Conservation (phyloP, 2,329 filamentous ascomycete genomes). For the Chrysosporium queenslandicum region DNA sequence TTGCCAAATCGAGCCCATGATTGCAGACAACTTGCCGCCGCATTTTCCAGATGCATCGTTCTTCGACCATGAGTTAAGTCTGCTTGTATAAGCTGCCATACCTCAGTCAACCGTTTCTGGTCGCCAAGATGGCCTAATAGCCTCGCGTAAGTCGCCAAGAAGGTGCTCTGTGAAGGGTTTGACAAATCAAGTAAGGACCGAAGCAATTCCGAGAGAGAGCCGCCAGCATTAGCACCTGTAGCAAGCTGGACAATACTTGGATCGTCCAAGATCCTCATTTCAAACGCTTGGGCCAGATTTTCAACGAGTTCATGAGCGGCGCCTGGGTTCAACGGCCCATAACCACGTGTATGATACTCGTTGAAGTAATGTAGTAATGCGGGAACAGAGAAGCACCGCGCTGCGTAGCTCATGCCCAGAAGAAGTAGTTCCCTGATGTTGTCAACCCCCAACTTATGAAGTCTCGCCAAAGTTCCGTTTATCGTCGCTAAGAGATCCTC, state of each 20-base stretch:
- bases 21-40: conserved; percentile 22
- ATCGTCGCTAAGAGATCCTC: conserved; percentile 27
- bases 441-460: conserved; percentile 18
- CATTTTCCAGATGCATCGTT: conserved; percentile 9
- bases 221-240: conserved; percentile 3
- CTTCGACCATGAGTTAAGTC: conserved; percentile 6
- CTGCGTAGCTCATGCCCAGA: conserved; percentile 27
- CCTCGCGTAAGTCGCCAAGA: conserved; percentile 10
- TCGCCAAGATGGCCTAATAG: conserved; percentile 20
- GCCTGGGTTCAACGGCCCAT: conserved; percentile 7
- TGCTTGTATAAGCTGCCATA: conserved; percentile 22
- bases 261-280: conserved; percentile 8
- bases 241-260: conserved; percentile 10
- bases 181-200: conserved; percentile 10
- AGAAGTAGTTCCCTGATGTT: conserved; percentile 13
- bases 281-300: conserved; percentile 14
- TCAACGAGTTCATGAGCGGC: conserved; percentile 20
- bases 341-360: conserved; percentile 14
- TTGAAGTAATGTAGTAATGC: conserved; percentile 25
- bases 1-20: conserved; percentile 21
- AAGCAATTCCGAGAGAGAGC: not conserved
- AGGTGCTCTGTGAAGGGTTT: conserved; percentile 1
- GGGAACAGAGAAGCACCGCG: conserved; percentile 23
- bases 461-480: conserved; percentile 25
- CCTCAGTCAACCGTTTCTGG: conserved; percentile 16